Base-by-base conservation (phyloP, 352 stramenopile species). In the Phytophthora kernoviae region DNA sequence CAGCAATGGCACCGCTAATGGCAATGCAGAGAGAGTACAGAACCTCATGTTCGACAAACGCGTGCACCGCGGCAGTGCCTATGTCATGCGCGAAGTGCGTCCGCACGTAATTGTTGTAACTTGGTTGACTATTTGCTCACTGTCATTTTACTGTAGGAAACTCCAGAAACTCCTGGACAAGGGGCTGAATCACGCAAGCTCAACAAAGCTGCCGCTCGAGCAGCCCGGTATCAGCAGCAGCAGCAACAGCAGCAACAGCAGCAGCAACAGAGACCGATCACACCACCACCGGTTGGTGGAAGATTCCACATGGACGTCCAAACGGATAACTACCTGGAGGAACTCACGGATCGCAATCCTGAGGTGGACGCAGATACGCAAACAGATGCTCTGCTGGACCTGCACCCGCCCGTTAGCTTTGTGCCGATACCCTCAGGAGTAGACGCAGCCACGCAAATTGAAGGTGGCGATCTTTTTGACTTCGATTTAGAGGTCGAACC, bases 21-120 rank as follows among this genome's bases (percentile, higher is more conserved):
- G 32, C 59, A 81, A 74, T 4, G 49, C 24, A 24, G 81, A 90
- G 11, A 65, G 79, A 39, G 14, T 73, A 11, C 84, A 95, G 50
- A 98, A 98, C 60, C 94, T 98, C 59, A 98, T 98, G 94, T 98
- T 85, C 47, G 92, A 98, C 66, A 81, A 83, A 40, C 82, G 94
- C n/a, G 83, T 98, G 34, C 87, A 98, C 34, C 87, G 94, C n/a
- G 93, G 94, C 8, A 98, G 94, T 52, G 97, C 93, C 17, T 98
- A 97, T 68, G 84, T 93, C 27, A 76, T 75, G 26, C 71, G 79
- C 43, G 81, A 88, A 51, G 74, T 86, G 34, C 26, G 70, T 30
- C 11, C 0, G n/a, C 39, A 14, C n/a, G 15, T 20, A 15, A 33
- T 27, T 45, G 10, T 27, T 34, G n/a, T 5, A 3, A 6, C 24